Evolutionary conservation across 306 rosid genomes (phyloP).

Genomic region (Malus sieversii): DNA sequence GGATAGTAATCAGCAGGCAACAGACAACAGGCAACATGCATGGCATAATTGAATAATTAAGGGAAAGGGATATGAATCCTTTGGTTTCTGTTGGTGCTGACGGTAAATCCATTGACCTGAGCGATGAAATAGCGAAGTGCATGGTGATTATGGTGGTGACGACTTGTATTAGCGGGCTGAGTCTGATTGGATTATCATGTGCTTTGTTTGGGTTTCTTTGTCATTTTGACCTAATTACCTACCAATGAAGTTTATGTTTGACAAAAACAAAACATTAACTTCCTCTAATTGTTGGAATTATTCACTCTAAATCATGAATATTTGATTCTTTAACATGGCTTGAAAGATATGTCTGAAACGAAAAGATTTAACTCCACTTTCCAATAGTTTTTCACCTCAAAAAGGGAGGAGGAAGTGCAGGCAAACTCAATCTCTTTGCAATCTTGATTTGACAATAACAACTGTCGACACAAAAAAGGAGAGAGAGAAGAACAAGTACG

Average conservation of each 20-base stretch:
- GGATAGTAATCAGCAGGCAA: not conserved
- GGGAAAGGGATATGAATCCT: not conserved
- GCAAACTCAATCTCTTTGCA: not conserved
- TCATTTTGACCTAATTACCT: too few species aligned
- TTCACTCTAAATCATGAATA: not conserved
- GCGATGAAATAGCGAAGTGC: too few species aligned
- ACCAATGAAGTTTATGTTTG: too few species aligned
- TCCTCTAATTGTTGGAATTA: not conserved
- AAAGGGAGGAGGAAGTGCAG: not conserved
- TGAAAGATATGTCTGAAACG: not conserved
- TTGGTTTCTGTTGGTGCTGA: too few species aligned
- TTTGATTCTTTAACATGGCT: not conserved
- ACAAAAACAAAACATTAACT: not conserved
- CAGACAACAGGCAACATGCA: not conserved
- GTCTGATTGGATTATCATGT: too few species aligned
- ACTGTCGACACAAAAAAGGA: not conserved
- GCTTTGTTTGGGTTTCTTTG: too few species aligned
- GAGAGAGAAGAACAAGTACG: not conserved
- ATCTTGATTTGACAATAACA: not conserved
- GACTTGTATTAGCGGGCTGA: too few species aligned
- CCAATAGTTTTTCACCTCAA: not conserved
- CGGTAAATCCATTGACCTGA: too few species aligned
- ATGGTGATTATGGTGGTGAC: too few species aligned
- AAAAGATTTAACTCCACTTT: not conserved
- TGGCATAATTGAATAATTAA: not conserved